A percentile compares a stretch with the other conserved stretches of the same genome.
These are phyloP conservation scores for Bimuria novae-zelandiae DNA, from an alignment of 2,329 filamentous ascomycete species.

Conservation along the genomic window DNA sequence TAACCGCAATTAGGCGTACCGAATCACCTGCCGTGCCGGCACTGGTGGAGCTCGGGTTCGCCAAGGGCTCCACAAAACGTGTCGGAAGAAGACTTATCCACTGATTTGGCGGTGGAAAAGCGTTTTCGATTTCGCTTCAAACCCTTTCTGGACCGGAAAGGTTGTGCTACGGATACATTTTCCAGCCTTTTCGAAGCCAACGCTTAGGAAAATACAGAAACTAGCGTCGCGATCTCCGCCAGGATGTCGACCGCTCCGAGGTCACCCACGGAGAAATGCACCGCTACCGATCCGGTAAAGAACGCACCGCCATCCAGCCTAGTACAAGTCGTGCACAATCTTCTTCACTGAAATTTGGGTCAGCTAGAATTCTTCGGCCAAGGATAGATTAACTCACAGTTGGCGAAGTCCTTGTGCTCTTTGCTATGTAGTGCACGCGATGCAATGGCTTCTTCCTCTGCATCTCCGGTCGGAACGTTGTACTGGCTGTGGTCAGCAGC, in stretches of 20 bases:
- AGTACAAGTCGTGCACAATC: slow-evolving; percentile 41
- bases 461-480: slow-evolving; percentile 41
- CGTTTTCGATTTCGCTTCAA: not conserved
- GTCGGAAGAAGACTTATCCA: slow-evolving; percentile 36
- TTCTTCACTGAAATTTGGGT: slow-evolving; percentile 29
- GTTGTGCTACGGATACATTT: slow-evolving; percentile 3
- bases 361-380: slow-evolving; percentile 11
- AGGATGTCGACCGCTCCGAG: not conserved
- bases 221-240: not conserved
- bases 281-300: not conserved
- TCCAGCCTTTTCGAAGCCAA: not conserved
- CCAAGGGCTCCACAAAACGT: slow-evolving; percentile 29
- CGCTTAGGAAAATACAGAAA: not conserved
- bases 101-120: not conserved
- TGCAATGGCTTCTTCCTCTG: slow-evolving; percentile 44
- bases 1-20: slow-evolving; percentile 31
- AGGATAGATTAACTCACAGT: slow-evolving; percentile 25
- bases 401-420: slow-evolving; percentile 44
- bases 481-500: slow-evolving; percentile 33
- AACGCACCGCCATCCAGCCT: not conserved
- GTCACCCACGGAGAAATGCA: not conserved
- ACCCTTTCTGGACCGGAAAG: not conserved
- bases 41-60: slow-evolving; percentile 29
- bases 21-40: slow-evolving; percentile 40
- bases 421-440: slow-evolving; percentile 41